Base-by-base conservation (phyloP, 768 basidiomycete species). In the Kwoniella botswanensis region DNA sequence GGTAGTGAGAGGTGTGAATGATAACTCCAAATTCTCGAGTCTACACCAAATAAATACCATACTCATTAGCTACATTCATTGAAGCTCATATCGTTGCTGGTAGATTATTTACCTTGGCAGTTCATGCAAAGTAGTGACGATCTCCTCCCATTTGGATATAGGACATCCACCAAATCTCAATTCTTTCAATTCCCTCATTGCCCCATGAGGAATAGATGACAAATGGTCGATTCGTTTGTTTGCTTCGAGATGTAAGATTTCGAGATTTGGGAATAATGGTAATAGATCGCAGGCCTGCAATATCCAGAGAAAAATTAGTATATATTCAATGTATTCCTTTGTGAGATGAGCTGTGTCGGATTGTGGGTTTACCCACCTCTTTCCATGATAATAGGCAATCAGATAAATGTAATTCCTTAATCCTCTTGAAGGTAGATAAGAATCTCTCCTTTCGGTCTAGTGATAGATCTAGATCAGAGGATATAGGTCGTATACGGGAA, bases 401-500 rank as follows among this genome's bases (percentile, higher is more conserved):
- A 15, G 75, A 71, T 12, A 80, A 61, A 67, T 79, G 74, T 22
- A 82, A 67, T 57, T 78, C 71, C 46, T 68, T 72, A n/a, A 82
- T 53, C 29, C 57, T 43, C 11, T 5, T 22, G 57, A 72, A 59
- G 24, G 13, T 13, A 12, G 5, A 9, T 18, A 24, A 24, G 46
- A 44, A 53, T 11, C 24, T 58, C 4, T 50, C 63, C 15, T 26
- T 61, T 41, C 22, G 10, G 11, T 68, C 41, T 55, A n/a, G 4
- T 43, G 54, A 12, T 26, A 54, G 46, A 29, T 43, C 22, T 44
- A 54, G 46, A 29, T 43, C 41, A 35, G 13, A 7, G 3, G 53
- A 21, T 10, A 68, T 50, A 35, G 46, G 0, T 42, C 15, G 1
- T 24, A 72, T 53, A 17, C 72, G 67, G 26, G 72, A 70, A 52